These are phyloP conservation scores for Thoreauomyces humboldtii DNA, from an alignment of 192 early-diverging fungal species.

Conservation along the genomic window DNA sequence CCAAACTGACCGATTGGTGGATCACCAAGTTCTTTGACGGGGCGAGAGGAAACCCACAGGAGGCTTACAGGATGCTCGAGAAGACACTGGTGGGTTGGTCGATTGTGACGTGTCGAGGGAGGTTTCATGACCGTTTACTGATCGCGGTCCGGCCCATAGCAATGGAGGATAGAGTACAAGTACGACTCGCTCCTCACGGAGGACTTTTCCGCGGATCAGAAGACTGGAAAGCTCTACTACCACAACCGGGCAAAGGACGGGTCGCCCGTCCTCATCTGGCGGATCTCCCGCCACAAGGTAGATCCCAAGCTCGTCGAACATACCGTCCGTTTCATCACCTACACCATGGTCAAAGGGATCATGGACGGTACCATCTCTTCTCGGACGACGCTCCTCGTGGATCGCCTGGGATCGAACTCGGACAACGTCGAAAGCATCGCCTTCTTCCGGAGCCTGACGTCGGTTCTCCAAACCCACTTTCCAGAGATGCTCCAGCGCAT, in stretches of 20 bases:
- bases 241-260: constrained; percentile 12
- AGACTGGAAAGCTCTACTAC: constrained; percentile 29
- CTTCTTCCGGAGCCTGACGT: constrained; percentile 26
- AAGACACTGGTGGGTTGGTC: constrained; percentile 17
- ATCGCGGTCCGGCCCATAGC: background rate
- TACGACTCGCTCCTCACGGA: constrained; percentile 10
- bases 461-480: constrained; percentile 20
- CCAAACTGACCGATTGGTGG: constrained; percentile 24
- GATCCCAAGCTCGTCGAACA: constrained; percentile 19
- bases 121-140: background rate
- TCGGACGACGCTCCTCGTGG: constrained; percentile 14
- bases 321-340: constrained; percentile 28
- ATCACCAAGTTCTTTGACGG: constrained; percentile 25
- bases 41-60: constrained; percentile 16
- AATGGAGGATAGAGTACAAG: constrained; percentile 27
- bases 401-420: background rate
- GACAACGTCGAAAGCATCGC: constrained; percentile 22
- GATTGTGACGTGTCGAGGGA: background rate
- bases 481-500: constrained; percentile 30
- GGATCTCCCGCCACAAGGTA: constrained; percentile 18
- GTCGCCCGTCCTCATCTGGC: constrained; percentile 28
- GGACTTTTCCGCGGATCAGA: constrained; percentile 24
- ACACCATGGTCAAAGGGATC: constrained; percentile 22
- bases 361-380: constrained; percentile 24
- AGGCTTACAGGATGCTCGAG: constrained; percentile 23